Evolutionary conservation across 139 green algal genomes (phyloP).

Genomic region (Chlamydomonas incerta): DNA sequence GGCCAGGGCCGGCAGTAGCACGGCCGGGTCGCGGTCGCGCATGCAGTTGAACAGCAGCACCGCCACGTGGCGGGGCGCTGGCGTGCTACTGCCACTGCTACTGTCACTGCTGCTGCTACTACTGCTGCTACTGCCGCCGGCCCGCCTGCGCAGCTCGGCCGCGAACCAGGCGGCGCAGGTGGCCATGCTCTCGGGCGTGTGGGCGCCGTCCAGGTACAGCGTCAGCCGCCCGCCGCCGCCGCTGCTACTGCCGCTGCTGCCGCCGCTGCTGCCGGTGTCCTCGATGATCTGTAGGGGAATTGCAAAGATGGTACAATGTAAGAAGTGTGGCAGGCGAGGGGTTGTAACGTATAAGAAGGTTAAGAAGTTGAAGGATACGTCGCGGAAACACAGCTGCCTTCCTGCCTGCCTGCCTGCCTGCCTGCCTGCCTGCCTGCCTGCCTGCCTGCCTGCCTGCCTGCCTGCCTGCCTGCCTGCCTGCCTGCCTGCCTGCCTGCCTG

Average conservation of each 20-base stretch:
- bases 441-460: too few relatives aligned
- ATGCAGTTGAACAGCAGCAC: slow-evolving; percentile 98
- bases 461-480: too few relatives aligned
- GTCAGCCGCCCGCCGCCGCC: slow-evolving; percentile 65
- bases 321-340: neutral
- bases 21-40: slow-evolving; percentile 84
- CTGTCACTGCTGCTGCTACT: neutral
- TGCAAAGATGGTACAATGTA: neutral
- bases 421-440: too few relatives aligned
- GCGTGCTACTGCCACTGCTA: too few relatives aligned
- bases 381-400: too few relatives aligned
- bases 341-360: neutral
- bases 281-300: neutral
- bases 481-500: too few relatives aligned
- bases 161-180: slow-evolving; percentile 94
- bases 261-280: too few relatives aligned
- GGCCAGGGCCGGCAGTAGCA: slow-evolving; percentile 79
- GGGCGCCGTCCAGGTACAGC: slow-evolving; percentile 96
- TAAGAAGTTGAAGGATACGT: too few relatives aligned
- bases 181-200: slow-evolving; percentile 95
- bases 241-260: too few relatives aligned
- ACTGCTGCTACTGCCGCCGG: neutral
- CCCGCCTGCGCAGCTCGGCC: slow-evolving; percentile 13
- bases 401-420: too few relatives aligned
- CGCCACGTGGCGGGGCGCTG: slow-evolving; percentile 33